Conservation (phyloP, 345 rosid genomes). For the Cardamine occulta region DNA sequence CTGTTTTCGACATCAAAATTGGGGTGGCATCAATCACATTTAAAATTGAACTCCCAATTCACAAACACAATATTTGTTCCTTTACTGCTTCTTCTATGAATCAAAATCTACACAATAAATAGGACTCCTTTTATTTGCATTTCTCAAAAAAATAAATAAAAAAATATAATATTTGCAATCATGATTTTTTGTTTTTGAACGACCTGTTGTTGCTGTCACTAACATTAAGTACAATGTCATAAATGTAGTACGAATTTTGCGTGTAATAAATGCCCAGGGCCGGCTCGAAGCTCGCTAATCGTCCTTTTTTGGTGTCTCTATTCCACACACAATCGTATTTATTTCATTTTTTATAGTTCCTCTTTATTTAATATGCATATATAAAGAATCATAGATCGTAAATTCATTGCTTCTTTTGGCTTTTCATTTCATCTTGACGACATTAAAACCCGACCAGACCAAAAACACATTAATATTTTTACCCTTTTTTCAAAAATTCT, state of each 20-base stretch:
- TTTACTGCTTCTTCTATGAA: neutral
- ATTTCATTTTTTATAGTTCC: slow-evolving; percentile 28
- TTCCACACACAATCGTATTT: slow-evolving; percentile 39
- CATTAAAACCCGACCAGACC: slow-evolving; percentile 46
- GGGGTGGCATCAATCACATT: neutral
- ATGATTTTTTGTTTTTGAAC: slow-evolving; percentile 17
- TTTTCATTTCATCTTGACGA: slow-evolving; percentile 39
- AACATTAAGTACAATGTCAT: slow-evolving; percentile 39
- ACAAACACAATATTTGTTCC: neutral
- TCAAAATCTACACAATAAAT: neutral
- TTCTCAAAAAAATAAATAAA: neutral
- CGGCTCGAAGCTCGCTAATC: slow-evolving; percentile 70
- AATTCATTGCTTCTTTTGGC: slow-evolving; percentile 29
- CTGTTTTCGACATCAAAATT: slow-evolving; percentile 33
- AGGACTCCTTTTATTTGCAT: neutral
- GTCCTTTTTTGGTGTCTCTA: slow-evolving; percentile 44
- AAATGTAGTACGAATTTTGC: slow-evolving; percentile 40
- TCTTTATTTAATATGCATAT: neutral
- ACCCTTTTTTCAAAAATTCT: slow-evolving; percentile 35
- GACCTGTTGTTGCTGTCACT: slow-evolving; percentile 39
- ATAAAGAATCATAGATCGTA: slow-evolving; percentile 8
- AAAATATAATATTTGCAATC: slow-evolving; percentile 27
- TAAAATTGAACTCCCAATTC: neutral
- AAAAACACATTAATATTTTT: slow-evolving; percentile 44
- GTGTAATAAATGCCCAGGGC: slow-evolving; percentile 48